Base-by-base conservation (phyloP, 2,329 filamentous ascomycete species). In the Didymella exigua region DNA sequence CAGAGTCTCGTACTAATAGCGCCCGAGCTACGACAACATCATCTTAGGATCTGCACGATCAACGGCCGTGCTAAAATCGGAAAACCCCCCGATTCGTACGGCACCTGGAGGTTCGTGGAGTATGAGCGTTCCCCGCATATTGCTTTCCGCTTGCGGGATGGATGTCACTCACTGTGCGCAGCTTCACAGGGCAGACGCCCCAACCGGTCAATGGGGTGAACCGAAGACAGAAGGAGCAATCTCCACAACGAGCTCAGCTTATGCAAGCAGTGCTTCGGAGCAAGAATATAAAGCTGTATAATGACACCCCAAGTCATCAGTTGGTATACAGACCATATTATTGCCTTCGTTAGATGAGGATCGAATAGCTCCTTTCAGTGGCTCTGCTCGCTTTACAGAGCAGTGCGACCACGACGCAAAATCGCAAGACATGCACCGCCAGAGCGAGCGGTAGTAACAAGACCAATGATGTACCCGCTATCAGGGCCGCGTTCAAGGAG, bases 401-500 rank as follows among this genome's bases (percentile, higher is more conserved):
- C 9, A 21, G 24, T n/a, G 57, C 53, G 9, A 50, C 21, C 10
- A 13, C 40, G 11, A 18, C 29, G 2, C n/a, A 41, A 14, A 23
- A 16, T 9, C 54, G 42, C 21, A 63, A 62, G 43, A 63, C 58
- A 21, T 67, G 64, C 26, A 56, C 42, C 14, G 29, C 65, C 30
- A 38, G 57, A 44, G 46, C 56, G 7, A 58, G 62, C 41, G 65
- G 65, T 6, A 61, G 60, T 5, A 63, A 63, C 18, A 16, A 16
- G n/a, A 65, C 61, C 9, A 65, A 69, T 18, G 66, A 69, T 55
- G 59, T 65, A 6, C 66, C 67, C 9, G 68, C 67, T 3, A 71
- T 71, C n/a, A 51, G 56, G 18, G 47, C 60, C 26, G 68, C 68
- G 1, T 71, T 71, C 46, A 45, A 49, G 11, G 49, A 62, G 26